Evolutionary conservation across 2,329 filamentous ascomycete species (phyloP).

Genomic region (Niveomyces coronatus): DNA sequence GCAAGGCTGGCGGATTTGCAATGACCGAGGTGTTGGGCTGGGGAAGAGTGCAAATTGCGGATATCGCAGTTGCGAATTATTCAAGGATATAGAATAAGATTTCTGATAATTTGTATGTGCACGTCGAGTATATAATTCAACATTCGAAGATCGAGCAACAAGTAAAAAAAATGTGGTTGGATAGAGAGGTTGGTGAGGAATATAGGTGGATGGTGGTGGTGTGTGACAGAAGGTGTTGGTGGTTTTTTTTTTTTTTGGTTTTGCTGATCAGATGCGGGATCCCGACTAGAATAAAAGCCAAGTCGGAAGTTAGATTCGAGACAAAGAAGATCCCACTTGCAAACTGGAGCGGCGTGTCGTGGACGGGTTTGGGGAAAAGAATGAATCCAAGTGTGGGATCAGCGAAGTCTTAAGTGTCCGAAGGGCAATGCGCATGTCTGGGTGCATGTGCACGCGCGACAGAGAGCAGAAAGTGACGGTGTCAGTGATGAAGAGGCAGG

Average conservation of each 20-base stretch:
- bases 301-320: slow-evolving; percentile 24
- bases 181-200: not conserved
- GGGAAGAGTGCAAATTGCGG: too few species aligned
- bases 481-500: slow-evolving; percentile 18
- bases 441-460: slow-evolving; percentile 20
- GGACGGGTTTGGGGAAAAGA: slow-evolving; percentile 8
- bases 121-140: too few species aligned
- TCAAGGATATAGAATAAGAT: slow-evolving; percentile 1
- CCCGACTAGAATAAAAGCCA: slow-evolving; percentile 33
- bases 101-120: not conserved
- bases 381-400: slow-evolving; percentile 34
- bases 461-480: slow-evolving; percentile 17
- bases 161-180: slow-evolving; percentile 1
- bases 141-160: too few species aligned
- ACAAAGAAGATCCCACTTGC: slow-evolving; percentile 22
- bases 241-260: not conserved
- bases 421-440: slow-evolving; percentile 18
- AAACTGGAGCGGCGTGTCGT: slow-evolving; percentile 5
- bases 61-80: too few species aligned
- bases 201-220: slow-evolving; percentile 2
- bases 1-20: not conserved
- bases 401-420: slow-evolving; percentile 49
- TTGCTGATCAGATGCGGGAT: slow-evolving; percentile 45
- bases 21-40: not conserved
- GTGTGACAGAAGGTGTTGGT: not conserved